Conservation (phyloP, 306 rosid genomes). For the Trifolium fragiferum region DNA sequence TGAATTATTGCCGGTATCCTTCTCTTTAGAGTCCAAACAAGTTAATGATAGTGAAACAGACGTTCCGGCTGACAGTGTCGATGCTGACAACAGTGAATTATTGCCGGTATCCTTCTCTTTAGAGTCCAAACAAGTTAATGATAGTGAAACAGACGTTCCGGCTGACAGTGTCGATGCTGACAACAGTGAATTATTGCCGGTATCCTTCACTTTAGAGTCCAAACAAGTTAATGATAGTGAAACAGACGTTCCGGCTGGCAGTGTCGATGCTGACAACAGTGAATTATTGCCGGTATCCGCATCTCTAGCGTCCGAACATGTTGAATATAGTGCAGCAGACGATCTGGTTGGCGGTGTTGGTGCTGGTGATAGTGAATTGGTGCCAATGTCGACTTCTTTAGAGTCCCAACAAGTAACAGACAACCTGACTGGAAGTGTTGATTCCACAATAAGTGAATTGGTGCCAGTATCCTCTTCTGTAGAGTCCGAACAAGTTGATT, state of each 20-base stretch:
- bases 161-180: constrained; percentile 1
- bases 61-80: constrained; percentile 24
- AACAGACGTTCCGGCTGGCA: background rate
- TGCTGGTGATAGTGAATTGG: background rate
- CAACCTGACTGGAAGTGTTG: constrained; percentile 23
- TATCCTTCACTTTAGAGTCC: constrained; percentile 16
- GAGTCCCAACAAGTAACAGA: constrained; percentile 12
- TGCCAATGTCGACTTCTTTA: constrained; percentile 11
- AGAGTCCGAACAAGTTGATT: constrained; percentile 31
- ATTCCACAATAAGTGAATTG: background rate
- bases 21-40: constrained; percentile 34
- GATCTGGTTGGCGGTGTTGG: constrained; percentile 29
- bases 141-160: constrained; percentile 2
- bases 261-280: background rate
- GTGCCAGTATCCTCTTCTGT: constrained; percentile 22
- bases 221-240: background rate
- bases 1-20: background rate
- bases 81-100: background rate
- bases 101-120: background rate
- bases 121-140: constrained; percentile 15
- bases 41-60: background rate
- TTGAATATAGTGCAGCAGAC: background rate
- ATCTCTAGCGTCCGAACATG: constrained; percentile 33
- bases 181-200: background rate
- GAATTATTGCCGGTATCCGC: constrained; percentile 8